Percentiles rank a stretch among this genome's conserved stretches.
Conservation (phyloP, 2,329 filamentous ascomycete genomes). For the Curvularia lunata region DNA sequence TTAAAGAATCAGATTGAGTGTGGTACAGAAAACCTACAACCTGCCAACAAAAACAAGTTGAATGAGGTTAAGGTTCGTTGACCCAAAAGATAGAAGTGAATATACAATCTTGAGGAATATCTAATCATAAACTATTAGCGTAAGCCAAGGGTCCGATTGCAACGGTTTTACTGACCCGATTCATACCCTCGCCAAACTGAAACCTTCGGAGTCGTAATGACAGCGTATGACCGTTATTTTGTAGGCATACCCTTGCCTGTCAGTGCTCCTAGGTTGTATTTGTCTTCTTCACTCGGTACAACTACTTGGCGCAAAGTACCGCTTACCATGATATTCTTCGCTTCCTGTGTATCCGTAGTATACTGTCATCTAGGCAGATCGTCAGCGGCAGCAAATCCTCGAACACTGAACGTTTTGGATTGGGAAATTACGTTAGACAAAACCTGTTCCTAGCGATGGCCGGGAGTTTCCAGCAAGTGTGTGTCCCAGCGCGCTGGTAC, state of each 20-base stretch:
- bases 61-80: background rate
- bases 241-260: background rate
- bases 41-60: background rate
- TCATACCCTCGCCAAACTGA: background rate
- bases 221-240: background rate
- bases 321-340: background rate
- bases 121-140: background rate
- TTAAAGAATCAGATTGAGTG: background rate
- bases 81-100: background rate
- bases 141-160: background rate
- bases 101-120: background rate
- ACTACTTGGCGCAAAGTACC: background rate
- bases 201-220: background rate
- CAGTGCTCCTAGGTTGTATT: background rate
- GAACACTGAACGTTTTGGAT: background rate
- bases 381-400: background rate
- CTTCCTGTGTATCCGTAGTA: background rate
- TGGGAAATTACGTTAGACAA: background rate
- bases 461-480: background rate
- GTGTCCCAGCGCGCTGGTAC: background rate
- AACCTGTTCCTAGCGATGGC: background rate
- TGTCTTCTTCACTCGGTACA: background rate
- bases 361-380: background rate
- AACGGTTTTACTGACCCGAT: background rate
- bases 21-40: background rate